phyloP scores from a whole-genome alignment of 805 yeast genomes.

The Scheffersomyces stipitis region DNA sequence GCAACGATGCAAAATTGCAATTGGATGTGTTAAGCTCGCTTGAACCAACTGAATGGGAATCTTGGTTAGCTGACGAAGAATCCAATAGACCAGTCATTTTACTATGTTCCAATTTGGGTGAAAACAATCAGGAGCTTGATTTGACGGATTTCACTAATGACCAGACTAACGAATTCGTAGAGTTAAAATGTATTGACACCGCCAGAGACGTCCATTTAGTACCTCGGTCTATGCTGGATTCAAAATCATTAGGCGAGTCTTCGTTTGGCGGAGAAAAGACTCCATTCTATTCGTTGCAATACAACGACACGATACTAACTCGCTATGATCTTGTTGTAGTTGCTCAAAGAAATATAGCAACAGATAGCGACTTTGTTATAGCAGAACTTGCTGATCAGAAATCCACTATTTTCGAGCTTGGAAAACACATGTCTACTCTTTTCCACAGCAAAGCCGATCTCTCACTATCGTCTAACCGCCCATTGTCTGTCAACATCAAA shows the following conservation, averaged over 20 bases:
- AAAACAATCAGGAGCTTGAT: slow-evolving; percentile 4
- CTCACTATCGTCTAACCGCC: slow-evolving; percentile 42
- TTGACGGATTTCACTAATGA: slow-evolving; percentile 38
- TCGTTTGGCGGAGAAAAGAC: slow-evolving; percentile 48
- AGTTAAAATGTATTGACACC: slow-evolving; percentile 48
- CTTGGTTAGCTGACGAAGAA: slow-evolving; percentile 8
- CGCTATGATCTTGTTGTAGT: slow-evolving; percentile 53
- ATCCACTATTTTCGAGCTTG: slow-evolving; percentile 22
- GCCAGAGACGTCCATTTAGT: slow-evolving; percentile 34
- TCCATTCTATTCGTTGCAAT: slow-evolving; percentile 52
- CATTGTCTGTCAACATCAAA: slow-evolving; percentile 48
- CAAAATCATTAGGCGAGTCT: slow-evolving; percentile 47
- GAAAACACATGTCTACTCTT: slow-evolving; percentile 33
- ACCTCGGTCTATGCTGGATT: slow-evolving; percentile 50
- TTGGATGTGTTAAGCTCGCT: slow-evolving; percentile 22
- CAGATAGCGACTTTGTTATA: slow-evolving; percentile 30
- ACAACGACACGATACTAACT: slow-evolving; percentile 36
- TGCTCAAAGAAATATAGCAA: slow-evolving; percentile 20
- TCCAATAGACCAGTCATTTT: slow-evolving; percentile 16
- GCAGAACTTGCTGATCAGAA: slow-evolving; percentile 33
- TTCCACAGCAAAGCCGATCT: slow-evolving; percentile 39
- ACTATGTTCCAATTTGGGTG: slow-evolving; percentile 17
- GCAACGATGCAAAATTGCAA: slow-evolving; percentile 3
- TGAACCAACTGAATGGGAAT: slow-evolving; percentile 6
- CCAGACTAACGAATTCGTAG: slow-evolving; percentile 33